Conservation (phyloP, 805 yeast species). For the Starmerella vaccinii region DNA sequence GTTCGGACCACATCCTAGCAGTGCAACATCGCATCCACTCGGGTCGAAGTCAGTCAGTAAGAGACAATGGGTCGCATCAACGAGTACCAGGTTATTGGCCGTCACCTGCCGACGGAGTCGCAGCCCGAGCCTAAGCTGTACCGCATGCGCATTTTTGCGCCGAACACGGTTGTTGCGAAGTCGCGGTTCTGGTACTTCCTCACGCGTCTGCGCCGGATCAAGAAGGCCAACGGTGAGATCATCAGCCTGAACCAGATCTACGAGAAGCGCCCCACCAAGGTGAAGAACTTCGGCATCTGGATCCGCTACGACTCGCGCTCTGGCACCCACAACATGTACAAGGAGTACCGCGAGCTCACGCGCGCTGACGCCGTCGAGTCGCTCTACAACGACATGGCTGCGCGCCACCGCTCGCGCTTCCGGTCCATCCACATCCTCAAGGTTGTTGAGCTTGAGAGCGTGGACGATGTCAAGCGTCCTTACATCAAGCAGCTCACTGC, state of each 20-base stretch:
- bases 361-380: conserved; percentile 98
- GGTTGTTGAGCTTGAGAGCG: conserved; percentile 97
- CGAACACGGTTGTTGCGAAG: conserved; percentile 97
- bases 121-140: conserved; percentile 99
- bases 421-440: conserved; percentile 98
- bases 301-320: conserved; percentile 99
- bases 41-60: conserved; percentile 13
- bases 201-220: conserved; percentile 98
- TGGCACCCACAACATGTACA: conserved; percentile 99
- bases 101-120: conserved; percentile 98
- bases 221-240: conserved; percentile 99
- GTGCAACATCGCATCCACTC: conserved; percentile 7
- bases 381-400: conserved; percentile 99
- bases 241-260: conserved; percentile 83
- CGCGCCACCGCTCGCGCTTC: conserved; percentile 99
- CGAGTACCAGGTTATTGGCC: conserved; percentile 99
- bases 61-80: conserved; percentile 75
- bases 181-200: conserved; percentile 99
- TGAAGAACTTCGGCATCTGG: conserved; percentile 99
- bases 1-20: conserved; percentile 5
- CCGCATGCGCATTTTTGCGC: conserved; percentile 99
- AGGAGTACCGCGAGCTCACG: conserved; percentile 99
- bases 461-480: conserved; percentile 98
- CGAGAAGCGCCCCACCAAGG: conserved; percentile 97
- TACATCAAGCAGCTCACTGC: conserved; percentile 94